These are phyloP conservation scores for Leptoxyphium fumago DNA, from an alignment of 2,329 filamentous ascomycete species.

Conservation along the genomic window DNA sequence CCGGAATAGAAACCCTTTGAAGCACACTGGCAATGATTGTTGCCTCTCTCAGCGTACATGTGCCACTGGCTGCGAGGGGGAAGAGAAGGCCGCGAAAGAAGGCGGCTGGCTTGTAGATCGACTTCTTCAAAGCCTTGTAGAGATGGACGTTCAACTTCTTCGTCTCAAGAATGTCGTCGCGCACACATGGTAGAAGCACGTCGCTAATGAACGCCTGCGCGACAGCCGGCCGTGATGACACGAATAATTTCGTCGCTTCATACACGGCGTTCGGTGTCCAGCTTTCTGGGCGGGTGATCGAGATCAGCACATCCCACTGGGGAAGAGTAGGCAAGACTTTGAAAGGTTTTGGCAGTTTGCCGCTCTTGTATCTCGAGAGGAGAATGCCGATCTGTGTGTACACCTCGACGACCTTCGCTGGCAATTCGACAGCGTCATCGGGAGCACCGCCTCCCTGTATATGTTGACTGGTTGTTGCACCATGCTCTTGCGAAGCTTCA, in stretches of 20 bases:
- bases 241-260: constrained; percentile 83
- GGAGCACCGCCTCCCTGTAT: constrained; percentile 36
- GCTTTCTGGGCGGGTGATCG: constrained; percentile 65
- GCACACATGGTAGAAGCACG: constrained; percentile 77
- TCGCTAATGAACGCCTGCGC: constrained; percentile 77
- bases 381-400: constrained; percentile 87
- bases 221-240: constrained; percentile 64
- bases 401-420: constrained; percentile 83
- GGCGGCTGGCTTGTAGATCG: constrained; percentile 80
- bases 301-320: constrained; percentile 78
- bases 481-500: constrained; percentile 50
- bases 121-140: constrained; percentile 86
- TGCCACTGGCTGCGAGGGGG: constrained; percentile 68
- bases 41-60: constrained; percentile 85
- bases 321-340: constrained; percentile 89
- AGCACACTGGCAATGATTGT: constrained; percentile 82
- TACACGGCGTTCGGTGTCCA: constrained; percentile 73
- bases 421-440: constrained; percentile 74
- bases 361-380: constrained; percentile 83
- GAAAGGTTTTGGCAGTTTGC: constrained; percentile 94
- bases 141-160: constrained; percentile 93
- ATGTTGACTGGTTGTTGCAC: constrained; percentile 43
- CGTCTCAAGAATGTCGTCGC: constrained; percentile 83
- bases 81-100: constrained; percentile 97
- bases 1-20: constrained; percentile 70